phyloP scores from a whole-genome alignment of 192 early-diverging fungal genomes.

The Powellomyces hirtus region DNA sequence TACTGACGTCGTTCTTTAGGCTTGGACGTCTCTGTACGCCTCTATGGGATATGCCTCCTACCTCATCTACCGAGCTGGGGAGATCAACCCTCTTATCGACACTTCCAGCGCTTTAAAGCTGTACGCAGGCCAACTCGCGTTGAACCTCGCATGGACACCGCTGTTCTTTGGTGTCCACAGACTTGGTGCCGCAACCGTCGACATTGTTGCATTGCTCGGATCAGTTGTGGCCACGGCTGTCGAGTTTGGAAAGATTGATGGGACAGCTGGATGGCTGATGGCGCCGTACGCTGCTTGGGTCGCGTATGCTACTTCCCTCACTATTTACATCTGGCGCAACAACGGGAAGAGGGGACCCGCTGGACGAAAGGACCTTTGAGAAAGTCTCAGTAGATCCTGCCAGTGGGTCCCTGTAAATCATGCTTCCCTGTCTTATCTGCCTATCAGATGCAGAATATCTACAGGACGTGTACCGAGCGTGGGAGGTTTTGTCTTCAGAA shows the following conservation, averaged over 20 bases:
- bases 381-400: no score
- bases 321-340: conserved; percentile 12
- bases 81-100: not conserved
- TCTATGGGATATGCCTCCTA: conserved; percentile 25
- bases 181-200: conserved; percentile 9
- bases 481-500: no score
- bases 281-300: conserved; percentile 27
- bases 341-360: conserved; percentile 1
- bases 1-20: no score
- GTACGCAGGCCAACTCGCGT: conserved; percentile 21
- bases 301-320: conserved; percentile 10
- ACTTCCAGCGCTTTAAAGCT: conserved; percentile 5
- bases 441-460: no score
- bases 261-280: conserved; percentile 23
- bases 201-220: conserved; percentile 14
- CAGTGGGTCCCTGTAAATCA: no score
- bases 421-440: no score
- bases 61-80: not conserved
- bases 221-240: conserved; percentile 5
- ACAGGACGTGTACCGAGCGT: no score
- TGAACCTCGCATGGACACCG: conserved; percentile 31
- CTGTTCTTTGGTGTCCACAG: conserved; percentile 18
- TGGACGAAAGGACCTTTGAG: not conserved
- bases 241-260: conserved; percentile 19
- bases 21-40: conserved; percentile 27